Evolutionary conservation across 139 green algal genomes (phyloP).

Genomic region (Penium margaritaceum): DNA sequence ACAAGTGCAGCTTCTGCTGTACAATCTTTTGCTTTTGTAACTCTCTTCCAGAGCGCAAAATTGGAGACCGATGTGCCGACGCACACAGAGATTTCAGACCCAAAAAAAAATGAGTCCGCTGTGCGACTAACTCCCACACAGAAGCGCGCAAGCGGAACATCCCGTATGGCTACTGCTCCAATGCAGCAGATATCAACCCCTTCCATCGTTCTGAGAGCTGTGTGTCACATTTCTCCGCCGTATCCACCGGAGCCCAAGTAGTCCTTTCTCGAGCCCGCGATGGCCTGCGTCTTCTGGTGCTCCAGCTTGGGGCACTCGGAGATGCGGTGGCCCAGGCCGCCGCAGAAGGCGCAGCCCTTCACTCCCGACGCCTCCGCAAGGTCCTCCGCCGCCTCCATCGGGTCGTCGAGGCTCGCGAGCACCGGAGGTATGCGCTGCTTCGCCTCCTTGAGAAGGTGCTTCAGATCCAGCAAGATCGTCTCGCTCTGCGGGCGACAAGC

Average conservation of each 20-base stretch:
- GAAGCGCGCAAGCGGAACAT: too few species aligned
- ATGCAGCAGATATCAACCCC: too few species aligned
- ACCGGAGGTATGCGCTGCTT: constrained; percentile 68
- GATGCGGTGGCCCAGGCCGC: constrained; percentile 89
- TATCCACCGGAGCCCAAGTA: constrained; percentile 49
- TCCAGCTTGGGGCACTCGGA: constrained; percentile 87
- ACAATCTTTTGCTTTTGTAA: too few species aligned
- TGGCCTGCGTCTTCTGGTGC: constrained; percentile 39
- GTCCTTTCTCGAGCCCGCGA: constrained; percentile 38
- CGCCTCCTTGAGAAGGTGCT: constrained; percentile 91
- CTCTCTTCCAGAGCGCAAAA: too few species aligned
- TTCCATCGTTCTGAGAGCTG: too few species aligned
- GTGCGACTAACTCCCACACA: too few species aligned
- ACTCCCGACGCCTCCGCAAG: constrained; percentile 38
- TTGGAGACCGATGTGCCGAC: too few species aligned
- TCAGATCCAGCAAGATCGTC: constrained; percentile 40
- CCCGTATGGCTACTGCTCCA: too few species aligned
- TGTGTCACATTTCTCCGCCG: constrained; percentile 48
- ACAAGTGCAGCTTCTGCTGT: too few species aligned
- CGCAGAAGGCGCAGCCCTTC: constrained; percentile 90
- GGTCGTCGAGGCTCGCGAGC: constrained; percentile 67
- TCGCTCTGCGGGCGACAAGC: too few species aligned
- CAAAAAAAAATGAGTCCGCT: too few species aligned
- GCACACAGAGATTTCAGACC: too few species aligned
- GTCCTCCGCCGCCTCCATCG: constrained; percentile 48